phyloP scores from a whole-genome alignment of 352 stramenopile genomes.

The Phytophthora crassamura region DNA sequence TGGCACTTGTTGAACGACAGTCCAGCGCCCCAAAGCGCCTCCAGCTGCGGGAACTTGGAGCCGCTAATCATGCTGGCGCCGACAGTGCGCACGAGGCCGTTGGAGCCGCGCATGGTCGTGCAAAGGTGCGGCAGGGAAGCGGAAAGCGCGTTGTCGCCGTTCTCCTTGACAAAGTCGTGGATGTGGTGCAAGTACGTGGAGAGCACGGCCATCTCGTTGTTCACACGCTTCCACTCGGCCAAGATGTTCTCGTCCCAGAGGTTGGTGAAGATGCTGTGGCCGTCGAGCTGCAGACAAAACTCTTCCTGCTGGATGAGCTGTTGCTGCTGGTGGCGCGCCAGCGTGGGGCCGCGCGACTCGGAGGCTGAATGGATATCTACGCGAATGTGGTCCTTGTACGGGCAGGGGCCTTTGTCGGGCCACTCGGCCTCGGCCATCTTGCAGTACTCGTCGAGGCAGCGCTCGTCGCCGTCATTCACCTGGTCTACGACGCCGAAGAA shows the following conservation, averaged over 20 bases:
- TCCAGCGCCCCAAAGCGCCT: constrained; percentile 77
- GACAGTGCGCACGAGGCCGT: constrained; percentile 73
- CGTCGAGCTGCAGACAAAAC: constrained; percentile 87
- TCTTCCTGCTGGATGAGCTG: constrained; percentile 78
- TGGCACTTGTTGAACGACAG: constrained; percentile 89
- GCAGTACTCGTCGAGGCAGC: constrained; percentile 82
- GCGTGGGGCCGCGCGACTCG: constrained; percentile 79
- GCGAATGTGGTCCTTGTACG: constrained; percentile 75
- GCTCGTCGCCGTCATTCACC: constrained; percentile 71
- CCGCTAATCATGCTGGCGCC: constrained; percentile 82
- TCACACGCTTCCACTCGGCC: constrained; percentile 71
- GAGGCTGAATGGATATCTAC: constrained; percentile 71
- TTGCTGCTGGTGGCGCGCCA: constrained; percentile 84
- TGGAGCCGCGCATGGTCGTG: constrained; percentile 72
- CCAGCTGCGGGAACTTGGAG: constrained; percentile 78
- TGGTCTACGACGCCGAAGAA: constrained; percentile 89
- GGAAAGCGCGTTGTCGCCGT: constrained; percentile 74
- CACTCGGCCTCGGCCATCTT: constrained; percentile 75
- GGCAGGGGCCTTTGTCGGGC: constrained; percentile 66
- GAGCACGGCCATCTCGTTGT: constrained; percentile 88
- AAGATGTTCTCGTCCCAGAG: constrained; percentile 80
- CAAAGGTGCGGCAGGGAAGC: constrained; percentile 77
- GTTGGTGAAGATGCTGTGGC: constrained; percentile 89
- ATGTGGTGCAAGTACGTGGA: constrained; percentile 86
- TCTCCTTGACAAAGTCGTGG: constrained; percentile 82